These are phyloP conservation scores for Syzygium grande DNA, from an alignment of 345 rosid genomes.

Conservation along the genomic window DNA sequence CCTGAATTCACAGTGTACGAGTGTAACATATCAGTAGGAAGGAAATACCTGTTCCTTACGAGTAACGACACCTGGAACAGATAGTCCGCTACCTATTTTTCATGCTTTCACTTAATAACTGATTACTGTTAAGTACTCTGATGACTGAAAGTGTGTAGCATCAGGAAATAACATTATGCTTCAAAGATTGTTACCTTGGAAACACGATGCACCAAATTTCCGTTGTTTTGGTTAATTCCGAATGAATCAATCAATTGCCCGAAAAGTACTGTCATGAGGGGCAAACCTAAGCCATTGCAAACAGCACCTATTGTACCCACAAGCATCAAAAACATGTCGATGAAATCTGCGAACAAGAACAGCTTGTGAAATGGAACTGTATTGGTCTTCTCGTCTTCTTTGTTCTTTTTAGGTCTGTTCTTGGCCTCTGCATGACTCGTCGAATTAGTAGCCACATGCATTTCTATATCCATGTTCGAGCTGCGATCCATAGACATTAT, in stretches of 20 bases:
- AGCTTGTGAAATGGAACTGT: conserved; percentile 69
- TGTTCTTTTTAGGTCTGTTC: conserved; percentile 14
- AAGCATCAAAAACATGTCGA: conserved; percentile 52
- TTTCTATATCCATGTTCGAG: not conserved
- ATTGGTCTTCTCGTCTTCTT: conserved; percentile 39
- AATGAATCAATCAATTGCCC: conserved; percentile 61
- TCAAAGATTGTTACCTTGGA: conserved; percentile 36
- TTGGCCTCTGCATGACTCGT: conserved; percentile 4
- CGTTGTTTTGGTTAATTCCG: conserved; percentile 39
- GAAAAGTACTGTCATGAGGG: conserved; percentile 69
- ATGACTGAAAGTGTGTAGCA: not conserved
- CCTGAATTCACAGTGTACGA: conserved; percentile 21
- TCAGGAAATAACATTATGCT: not conserved
- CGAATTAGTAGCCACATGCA: not conserved
- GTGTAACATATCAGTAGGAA: not conserved
- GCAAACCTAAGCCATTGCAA: conserved; percentile 63
- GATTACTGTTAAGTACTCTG: not conserved
- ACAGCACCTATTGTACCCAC: conserved; percentile 62
- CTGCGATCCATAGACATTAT: not conserved
- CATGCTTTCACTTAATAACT: not conserved
- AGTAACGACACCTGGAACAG: no score
- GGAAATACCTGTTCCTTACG: not conserved
- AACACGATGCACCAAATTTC: conserved; percentile 24
- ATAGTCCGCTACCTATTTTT: not conserved
- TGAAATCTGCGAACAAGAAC: conserved; percentile 66